Evolutionary conservation across 495 filamentous ascomycete genomes (phyloP), one percentile per base, ranked within the genome.

Genomic region (Xylaria sp.): DNA sequence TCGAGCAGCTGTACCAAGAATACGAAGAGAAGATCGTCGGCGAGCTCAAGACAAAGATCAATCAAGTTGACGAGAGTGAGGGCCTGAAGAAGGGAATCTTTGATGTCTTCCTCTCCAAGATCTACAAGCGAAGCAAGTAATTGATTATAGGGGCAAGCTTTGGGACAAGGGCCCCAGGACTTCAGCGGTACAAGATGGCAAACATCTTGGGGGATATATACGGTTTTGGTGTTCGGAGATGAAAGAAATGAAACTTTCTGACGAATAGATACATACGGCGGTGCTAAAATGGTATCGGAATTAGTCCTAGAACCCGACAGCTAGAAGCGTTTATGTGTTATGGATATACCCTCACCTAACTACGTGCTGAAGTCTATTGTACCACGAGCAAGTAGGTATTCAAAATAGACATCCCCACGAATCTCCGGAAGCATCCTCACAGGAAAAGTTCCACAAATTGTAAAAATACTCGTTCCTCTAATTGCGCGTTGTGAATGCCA

Each of bases 61-160:
- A 82, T 17, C 82, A 90, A 67, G 85, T 98, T 53, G 93, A 98
- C 77, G 94, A 97, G 86, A 85, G 84, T 43, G 86, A 92, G 72
- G 97, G 96, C 9, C 82, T 98, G 76, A 97, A 95, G 88, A 94
- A 91, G 87, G 88, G 85, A 64, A 89, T 98, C 31, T 97, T 98
- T 76, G 92, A 97, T 76, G 84, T 88, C 37, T 98, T 98, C 88
- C 85, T 99, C 73, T 84, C 82, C 78, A 99, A 98, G 89, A 98
- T 99, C 80, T 98, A 98, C 85, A 97, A 97, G 87, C 88, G 96
- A 76, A 96, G 87, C 86, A 97, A 97, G 84, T 98, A 88, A 78
- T 61, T n/a, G 26, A 62, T 68, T 67, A 70, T 46, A 26, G 19
- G 26, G 26, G 19, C 17, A 17, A 24, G 7, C 9, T 50, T 63